Base-by-base conservation (phyloP, 108 stramenopile genomes). In the Skeletonema potamos region DNA sequence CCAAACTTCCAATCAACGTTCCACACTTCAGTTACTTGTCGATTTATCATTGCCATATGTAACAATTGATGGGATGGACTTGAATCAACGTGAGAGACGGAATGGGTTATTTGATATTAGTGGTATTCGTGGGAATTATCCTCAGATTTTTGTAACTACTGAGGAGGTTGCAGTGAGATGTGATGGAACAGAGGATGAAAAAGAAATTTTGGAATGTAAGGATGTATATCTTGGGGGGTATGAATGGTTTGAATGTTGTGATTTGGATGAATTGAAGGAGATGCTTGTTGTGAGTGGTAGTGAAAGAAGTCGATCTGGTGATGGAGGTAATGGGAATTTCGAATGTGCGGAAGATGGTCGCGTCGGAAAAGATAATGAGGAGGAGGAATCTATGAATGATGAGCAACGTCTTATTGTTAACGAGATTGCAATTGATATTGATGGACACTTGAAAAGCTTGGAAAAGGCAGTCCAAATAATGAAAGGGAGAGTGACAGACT, bases 91-190 rank as follows among this genome's bases (percentile, higher is more conserved):
- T 22, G 63, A 64, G n/a, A 13, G 51, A 26, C 26, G 63, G 17
- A 37, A 64, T 26, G 26, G 4, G 11, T 56, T 64, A 6, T 64
- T 64, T 57, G 63, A 20, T 56, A 56, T 64, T 22, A 64, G 63
- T 56, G 28, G 28, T 26, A 54, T 64, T 13, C 13, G 63, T 6
- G 63, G 63, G 5, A 64, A 64, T 18, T 64, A 64, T 17, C 63
- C 63, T 15, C 63, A 64, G 48, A 57, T 64, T 64, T 64, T 64
- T 56, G 27, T 64, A 2, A 20, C 8, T 22, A 22, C 48, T 0
- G 9, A 41, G 3, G 9, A 41, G 20, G 48, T 24, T 48, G 39
- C 2, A 10, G 1, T 32, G 37, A 15, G n/a, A n/a, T n/a, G 15
- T 41, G 1, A 41, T 24, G 22, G 8, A 1, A 6, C 20, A 24